Percentiles rank a stretch among this genome's conserved stretches.
These are phyloP conservation scores for Phylloboletellus chloephorus DNA, from an alignment of 1,284 basidiomycete genomes.

Conservation along the genomic window DNA sequence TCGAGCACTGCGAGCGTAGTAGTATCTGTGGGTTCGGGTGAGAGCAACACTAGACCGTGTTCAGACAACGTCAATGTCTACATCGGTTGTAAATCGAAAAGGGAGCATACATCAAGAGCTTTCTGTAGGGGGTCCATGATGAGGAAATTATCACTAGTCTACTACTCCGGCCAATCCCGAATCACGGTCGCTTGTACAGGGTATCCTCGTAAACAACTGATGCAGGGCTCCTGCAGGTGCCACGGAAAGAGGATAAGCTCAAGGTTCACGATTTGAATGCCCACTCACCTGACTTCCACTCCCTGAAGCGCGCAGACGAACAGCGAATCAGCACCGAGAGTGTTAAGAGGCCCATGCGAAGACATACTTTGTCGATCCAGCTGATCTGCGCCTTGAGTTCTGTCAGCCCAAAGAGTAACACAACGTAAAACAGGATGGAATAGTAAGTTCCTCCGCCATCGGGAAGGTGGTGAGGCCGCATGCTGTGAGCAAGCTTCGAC, in stretches of 20 bases:
- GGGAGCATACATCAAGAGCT: neutral
- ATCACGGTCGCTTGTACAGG: constrained; percentile 11
- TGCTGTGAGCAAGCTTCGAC: constrained; percentile 24
- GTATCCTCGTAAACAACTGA: constrained; percentile 35
- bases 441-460: constrained; percentile 29
- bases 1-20: too few species aligned
- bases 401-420: constrained; percentile 40
- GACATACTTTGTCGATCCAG: constrained; percentile 37
- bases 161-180: too few species aligned
- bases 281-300: constrained; percentile 25
- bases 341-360: neutral
- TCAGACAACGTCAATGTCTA: too few species aligned
- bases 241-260: neutral
- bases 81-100: neutral
- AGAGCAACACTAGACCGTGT: too few species aligned
- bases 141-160: too few species aligned
- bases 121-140: too few species aligned
- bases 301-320: constrained; percentile 16
- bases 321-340: constrained; percentile 1
- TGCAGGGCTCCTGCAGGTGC: constrained; percentile 32
- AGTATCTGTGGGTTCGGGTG: too few species aligned
- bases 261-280: neutral
- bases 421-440: constrained; percentile 32
- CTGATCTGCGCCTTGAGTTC: constrained; percentile 42
- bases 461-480: constrained; percentile 15